phyloP scores from a whole-genome alignment of 2,329 filamentous ascomycete species.

The Trichoderma sp. region DNA sequence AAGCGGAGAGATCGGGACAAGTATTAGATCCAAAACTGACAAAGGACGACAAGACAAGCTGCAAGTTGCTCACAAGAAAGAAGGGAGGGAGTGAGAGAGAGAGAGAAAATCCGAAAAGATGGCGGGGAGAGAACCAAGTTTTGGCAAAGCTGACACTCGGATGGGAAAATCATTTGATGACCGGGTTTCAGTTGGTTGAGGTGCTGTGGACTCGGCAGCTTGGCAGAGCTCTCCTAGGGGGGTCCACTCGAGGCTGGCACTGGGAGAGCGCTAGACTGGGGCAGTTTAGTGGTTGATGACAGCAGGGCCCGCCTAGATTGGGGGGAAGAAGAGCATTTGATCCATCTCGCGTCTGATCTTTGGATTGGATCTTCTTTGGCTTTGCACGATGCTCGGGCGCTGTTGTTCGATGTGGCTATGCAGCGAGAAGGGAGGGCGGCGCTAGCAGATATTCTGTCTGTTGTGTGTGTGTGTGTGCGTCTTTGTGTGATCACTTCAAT shows the following conservation, averaged over 20 bases:
- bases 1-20: conserved; percentile 16
- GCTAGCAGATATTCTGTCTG: too few relatives aligned
- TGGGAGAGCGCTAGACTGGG: conserved; percentile 11
- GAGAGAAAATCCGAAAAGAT: background rate
- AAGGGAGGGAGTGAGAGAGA: background rate
- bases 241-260: conserved; percentile 3
- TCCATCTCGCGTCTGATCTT: too few relatives aligned
- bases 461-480: too few relatives aligned
- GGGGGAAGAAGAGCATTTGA: background rate
- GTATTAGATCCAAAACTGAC: background rate
- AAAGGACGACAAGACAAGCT: background rate
- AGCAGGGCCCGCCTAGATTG: background rate
- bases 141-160: background rate
- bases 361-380: too few relatives aligned
- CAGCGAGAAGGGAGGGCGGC: too few relatives aligned
- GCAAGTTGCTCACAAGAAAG: background rate
- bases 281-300: conserved; percentile 9
- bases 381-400: background rate
- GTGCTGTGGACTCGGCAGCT: background rate
- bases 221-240: background rate
- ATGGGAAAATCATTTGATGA: background rate
- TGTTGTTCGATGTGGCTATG: too few relatives aligned
- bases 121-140: background rate
- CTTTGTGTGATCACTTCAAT: too few relatives aligned
- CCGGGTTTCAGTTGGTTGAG: background rate